Conservation (phyloP, 371 early-diverging fungal species). For the Mortierella sp. region DNA sequence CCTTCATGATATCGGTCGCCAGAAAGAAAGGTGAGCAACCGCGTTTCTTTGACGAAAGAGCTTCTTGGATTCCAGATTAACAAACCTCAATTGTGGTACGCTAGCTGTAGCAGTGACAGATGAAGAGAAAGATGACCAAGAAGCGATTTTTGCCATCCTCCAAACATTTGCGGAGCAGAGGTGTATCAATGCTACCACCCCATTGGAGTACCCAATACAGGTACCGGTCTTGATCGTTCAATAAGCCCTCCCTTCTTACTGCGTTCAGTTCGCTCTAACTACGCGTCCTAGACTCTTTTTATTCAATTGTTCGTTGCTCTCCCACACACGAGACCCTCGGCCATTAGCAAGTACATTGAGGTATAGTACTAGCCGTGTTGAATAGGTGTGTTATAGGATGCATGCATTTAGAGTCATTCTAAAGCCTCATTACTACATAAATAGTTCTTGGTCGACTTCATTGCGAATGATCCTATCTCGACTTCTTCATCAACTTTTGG, state of each 20-base stretch:
- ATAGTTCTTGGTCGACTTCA: slow-evolving; percentile 42
- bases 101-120: slow-evolving; percentile 26
- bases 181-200: slow-evolving; percentile 9
- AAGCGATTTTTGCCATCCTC: slow-evolving; percentile 14
- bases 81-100: no score
- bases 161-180: slow-evolving; percentile 25
- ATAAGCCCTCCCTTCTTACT: no score
- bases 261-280: neutral
- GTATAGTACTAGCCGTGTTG: no score
- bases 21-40: slow-evolving; percentile 24
- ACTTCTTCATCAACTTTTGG: neutral
- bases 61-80: no score
- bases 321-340: slow-evolving; percentile 18
- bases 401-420: no score
- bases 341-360: slow-evolving; percentile 35
- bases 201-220: slow-evolving; percentile 23
- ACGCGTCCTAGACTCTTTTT: slow-evolving; percentile 20
- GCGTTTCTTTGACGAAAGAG: no score
- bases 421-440: no score
- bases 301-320: slow-evolving; percentile 29
- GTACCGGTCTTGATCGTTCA: no score
- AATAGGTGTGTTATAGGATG: neutral
- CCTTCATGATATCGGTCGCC: slow-evolving; percentile 17
- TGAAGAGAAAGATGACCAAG: slow-evolving; percentile 21
- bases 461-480: slow-evolving; percentile 25